phyloP scores from a whole-genome alignment of 306 rosid genomes.

The Albizia julibrissin region DNA sequence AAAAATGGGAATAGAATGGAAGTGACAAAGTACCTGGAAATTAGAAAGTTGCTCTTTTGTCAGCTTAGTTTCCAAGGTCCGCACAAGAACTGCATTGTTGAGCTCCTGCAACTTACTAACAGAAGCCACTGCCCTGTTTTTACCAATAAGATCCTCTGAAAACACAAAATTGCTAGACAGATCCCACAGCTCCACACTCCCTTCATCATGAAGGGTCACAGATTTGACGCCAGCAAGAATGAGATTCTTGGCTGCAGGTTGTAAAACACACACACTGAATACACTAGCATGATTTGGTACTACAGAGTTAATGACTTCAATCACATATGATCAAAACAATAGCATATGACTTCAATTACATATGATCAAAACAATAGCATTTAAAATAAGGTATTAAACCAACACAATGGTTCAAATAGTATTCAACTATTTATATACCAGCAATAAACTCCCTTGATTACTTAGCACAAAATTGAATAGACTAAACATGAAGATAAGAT shows the following conservation, averaged over 20 bases:
- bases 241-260: slow-evolving; percentile 87
- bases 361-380: neutral
- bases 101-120: slow-evolving; percentile 90
- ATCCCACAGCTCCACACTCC: slow-evolving; percentile 80
- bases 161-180: slow-evolving; percentile 75
- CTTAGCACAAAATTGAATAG: neutral
- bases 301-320: neutral
- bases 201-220: slow-evolving; percentile 89
- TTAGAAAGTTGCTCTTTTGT: slow-evolving; percentile 68
- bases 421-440: neutral
- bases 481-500: neutral
- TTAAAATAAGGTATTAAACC: neutral
- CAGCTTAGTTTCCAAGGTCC: slow-evolving; percentile 53
- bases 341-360: neutral
- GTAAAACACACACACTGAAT: slow-evolving; percentile 14
- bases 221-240: slow-evolving; percentile 93
- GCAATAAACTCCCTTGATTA: neutral
- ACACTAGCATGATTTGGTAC: slow-evolving; percentile 8
- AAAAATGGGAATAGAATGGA: neutral
- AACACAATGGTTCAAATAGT: neutral
- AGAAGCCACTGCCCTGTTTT: slow-evolving; percentile 77
- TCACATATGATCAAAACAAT: neutral
- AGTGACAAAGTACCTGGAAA: slow-evolving; percentile 55
- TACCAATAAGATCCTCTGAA: slow-evolving; percentile 68
- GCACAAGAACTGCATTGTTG: slow-evolving; percentile 81